phyloP scores from a whole-genome alignment of 2,329 filamentous ascomycete genomes.

The Orbilia quercus region DNA sequence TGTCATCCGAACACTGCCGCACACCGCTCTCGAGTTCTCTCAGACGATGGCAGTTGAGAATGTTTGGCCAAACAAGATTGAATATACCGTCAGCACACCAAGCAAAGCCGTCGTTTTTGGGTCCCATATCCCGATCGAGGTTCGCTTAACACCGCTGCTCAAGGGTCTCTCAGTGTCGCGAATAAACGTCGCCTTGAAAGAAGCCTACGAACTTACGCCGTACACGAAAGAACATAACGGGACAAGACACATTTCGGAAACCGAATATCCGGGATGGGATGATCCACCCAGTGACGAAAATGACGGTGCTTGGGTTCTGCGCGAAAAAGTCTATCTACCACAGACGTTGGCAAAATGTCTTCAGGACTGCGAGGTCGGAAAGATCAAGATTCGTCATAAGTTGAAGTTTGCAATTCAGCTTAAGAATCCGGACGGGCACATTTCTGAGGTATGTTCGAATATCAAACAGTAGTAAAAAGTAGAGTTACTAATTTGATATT shows the following conservation, averaged over 20 bases:
- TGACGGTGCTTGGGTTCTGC: constrained; percentile 68
- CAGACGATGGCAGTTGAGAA: constrained; percentile 97
- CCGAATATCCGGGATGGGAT: constrained; percentile 50
- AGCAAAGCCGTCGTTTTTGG: constrained; percentile 96
- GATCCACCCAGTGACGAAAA: constrained; percentile 63
- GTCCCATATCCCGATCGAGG: constrained; percentile 83
- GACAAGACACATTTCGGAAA: constrained; percentile 38
- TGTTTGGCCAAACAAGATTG: constrained; percentile 96
- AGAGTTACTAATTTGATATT: constrained; percentile 18
- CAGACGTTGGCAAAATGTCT: constrained; percentile 84
- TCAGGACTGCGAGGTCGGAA: constrained; percentile 87
- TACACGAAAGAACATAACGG: constrained; percentile 59
- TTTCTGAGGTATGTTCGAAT: constrained; percentile 76
- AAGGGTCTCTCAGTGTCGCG: constrained; percentile 89
- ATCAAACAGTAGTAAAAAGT: neutral
- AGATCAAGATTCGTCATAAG: constrained; percentile 93
- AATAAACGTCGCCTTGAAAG: constrained; percentile 81
- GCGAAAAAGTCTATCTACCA: constrained; percentile 76
- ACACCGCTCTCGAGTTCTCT: constrained; percentile 79
- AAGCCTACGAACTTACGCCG: constrained; percentile 76
- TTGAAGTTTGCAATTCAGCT: constrained; percentile 90
- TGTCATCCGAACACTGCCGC: constrained; percentile 80
- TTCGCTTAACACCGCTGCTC: constrained; percentile 85
- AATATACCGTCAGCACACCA: constrained; percentile 92
- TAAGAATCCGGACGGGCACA: constrained; percentile 92